These are phyloP conservation scores for Xylaria bambusicola DNA, from an alignment of 495 filamentous ascomycete species.

Conservation along the genomic window DNA sequence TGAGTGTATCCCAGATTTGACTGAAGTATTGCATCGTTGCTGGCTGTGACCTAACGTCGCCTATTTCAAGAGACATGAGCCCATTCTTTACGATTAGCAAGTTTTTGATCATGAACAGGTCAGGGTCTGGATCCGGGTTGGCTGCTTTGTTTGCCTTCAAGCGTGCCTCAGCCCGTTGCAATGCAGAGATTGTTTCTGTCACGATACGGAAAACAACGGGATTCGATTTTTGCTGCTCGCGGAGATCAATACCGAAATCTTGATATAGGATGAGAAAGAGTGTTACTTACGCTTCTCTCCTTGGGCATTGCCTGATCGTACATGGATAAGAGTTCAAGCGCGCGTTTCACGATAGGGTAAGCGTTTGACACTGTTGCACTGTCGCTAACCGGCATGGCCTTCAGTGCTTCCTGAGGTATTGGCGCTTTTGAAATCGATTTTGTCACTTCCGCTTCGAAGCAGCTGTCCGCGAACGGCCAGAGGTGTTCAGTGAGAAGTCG, in stretches of 20 bases:
- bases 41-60: conserved; percentile 70
- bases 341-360: conserved; percentile 67
- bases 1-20: conserved; percentile 73
- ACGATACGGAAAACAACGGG: conserved; percentile 49
- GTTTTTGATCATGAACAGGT: conserved; percentile 90
- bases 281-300: conserved; percentile 68
- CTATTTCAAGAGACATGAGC: conserved; percentile 91
- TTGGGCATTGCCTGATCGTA: conserved; percentile 70
- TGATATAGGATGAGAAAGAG: conserved; percentile 11
- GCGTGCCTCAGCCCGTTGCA: conserved; percentile 56
- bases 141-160: conserved; percentile 40
- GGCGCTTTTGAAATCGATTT: conserved; percentile 52
- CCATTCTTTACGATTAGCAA: conserved; percentile 88
- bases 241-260: conserved; percentile 38
- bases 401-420: conserved; percentile 43
- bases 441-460: conserved; percentile 53
- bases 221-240: conserved; percentile 54
- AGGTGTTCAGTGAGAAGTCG: conserved; percentile 55
- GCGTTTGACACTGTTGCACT: conserved; percentile 58
- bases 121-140: conserved; percentile 62
- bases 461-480: conserved; percentile 52
- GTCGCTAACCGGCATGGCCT: conserved; percentile 40
- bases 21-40: conserved; percentile 66
- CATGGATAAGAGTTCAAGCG: conserved; percentile 78
- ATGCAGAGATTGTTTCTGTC: conserved; percentile 45